Percentiles rank a stretch among this genome's conserved stretches.
These are phyloP conservation scores for Colletotrichum sp. DNA, from an alignment of 2,329 filamentous ascomycete species.

Conservation along the genomic window DNA sequence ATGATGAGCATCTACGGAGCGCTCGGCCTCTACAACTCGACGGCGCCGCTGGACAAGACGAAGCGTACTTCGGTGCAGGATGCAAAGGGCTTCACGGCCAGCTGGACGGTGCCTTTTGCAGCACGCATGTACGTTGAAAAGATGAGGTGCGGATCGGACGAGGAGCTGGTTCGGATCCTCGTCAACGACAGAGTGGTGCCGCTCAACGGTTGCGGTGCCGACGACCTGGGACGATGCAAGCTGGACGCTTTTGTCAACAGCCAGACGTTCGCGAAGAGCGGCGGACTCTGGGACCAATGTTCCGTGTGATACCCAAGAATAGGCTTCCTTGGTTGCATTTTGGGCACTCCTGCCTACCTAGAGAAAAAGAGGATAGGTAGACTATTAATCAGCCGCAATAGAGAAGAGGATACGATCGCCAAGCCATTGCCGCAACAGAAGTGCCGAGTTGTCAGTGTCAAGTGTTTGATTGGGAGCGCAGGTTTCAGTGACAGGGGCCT, in stretches of 20 bases:
- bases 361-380: too few species aligned
- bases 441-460: conserved; percentile 5
- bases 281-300: conserved; percentile 77
- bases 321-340: neutral
- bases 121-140: conserved; percentile 87
- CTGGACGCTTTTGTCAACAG: conserved; percentile 75
- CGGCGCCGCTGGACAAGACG: conserved; percentile 54
- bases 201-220: conserved; percentile 71
- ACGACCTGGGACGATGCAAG: conserved; percentile 72
- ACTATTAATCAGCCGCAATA: neutral
- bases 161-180: conserved; percentile 78
- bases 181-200: conserved; percentile 84
- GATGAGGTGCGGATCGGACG: conserved; percentile 64
- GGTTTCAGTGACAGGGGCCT: conserved; percentile 11
- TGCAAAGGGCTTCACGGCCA: conserved; percentile 72
- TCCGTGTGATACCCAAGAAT: conserved; percentile 33
- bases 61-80: conserved; percentile 49
- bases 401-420: neutral
- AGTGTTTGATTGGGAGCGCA: neutral
- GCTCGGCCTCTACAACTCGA: conserved; percentile 77
- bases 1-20: conserved; percentile 80
- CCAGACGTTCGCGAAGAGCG: conserved; percentile 72
- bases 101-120: conserved; percentile 83
- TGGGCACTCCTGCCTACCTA: neutral
- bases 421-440: neutral